A percentile compares a stretch with the other conserved stretches of the same genome.
These are phyloP conservation scores for Thielaviopsis euricoi DNA, from an alignment of 2,329 filamentous ascomycete genomes.

Conservation along the genomic window DNA sequence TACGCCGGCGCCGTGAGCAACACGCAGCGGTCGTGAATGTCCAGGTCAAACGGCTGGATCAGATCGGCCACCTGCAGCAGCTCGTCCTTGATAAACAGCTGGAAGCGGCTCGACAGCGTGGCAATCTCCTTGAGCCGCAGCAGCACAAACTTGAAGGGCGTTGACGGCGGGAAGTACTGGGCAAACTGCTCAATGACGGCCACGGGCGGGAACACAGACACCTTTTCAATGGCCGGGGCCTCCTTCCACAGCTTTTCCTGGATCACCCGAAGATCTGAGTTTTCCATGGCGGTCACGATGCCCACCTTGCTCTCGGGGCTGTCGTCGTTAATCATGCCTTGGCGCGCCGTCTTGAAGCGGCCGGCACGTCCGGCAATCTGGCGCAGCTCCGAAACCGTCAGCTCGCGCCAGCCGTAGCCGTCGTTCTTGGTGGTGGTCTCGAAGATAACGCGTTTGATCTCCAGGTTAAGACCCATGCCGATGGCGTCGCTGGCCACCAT, in stretches of 20 bases:
- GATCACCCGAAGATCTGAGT: conserved; percentile 48
- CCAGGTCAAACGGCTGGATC: conserved; percentile 56
- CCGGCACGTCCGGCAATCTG: conserved; percentile 91
- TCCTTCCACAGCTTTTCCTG: conserved; percentile 44
- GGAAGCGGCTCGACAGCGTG: conserved; percentile 47
- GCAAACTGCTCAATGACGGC: conserved; percentile 59
- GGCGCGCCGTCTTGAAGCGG: conserved; percentile 57
- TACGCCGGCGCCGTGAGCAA: conserved; percentile 49
- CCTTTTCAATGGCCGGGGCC: conserved; percentile 48
- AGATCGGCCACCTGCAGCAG: conserved; percentile 52
- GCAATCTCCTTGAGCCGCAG: conserved; percentile 56
- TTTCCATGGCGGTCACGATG: conserved; percentile 62
- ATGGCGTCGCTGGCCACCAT: conserved; percentile 90
- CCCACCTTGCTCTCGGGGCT: conserved; percentile 36
- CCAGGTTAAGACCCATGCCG: conserved; percentile 91
- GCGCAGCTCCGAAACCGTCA: conserved; percentile 68
- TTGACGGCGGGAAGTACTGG: conserved; percentile 62
- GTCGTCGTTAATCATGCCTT: conserved; percentile 23
- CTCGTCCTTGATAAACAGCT: conserved; percentile 42
- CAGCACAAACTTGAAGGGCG: conserved; percentile 71
- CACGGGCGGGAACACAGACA: conserved; percentile 59
- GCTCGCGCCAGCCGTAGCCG: conserved; percentile 35
- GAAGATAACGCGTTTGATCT: conserved; percentile 80
- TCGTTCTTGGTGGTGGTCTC: conserved; percentile 61
- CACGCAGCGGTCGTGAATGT: conserved; percentile 45